Evolutionary conservation across 345 rosid species (phyloP), one percentile per base, ranked within the genome.

Genomic region (Populus davidiana): DNA sequence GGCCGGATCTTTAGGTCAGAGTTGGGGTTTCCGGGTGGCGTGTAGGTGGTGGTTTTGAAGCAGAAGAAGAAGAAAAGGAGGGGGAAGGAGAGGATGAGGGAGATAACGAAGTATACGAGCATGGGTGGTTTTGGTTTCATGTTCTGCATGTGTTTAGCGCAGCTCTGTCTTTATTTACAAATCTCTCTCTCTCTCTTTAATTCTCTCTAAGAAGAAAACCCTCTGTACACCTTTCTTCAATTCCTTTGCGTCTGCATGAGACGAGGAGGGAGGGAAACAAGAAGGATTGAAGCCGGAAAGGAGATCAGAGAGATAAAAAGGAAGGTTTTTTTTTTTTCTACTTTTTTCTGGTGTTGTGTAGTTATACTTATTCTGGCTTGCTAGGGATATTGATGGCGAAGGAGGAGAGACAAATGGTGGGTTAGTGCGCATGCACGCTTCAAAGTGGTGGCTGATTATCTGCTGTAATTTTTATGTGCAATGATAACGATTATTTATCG

Each of bases 1-100:
- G 86, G 89, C 47, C 98, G 91, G 88, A 95, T 95, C 68, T 72
- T 85, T 29, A 95, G 82, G 76, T 78, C 92, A 8, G 81, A 27
- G 21, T 41, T 35, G 75, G 52, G 61, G 21, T 47, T 33, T 2
- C 14, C 49, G 41, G 61, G 67, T 47, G 69, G 67, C 1, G 33
- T 31, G 25, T 77, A 59, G 71, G 17, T 20, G 75, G 31, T 38
- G 39, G 68, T 11, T 73, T 81, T 81, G 75, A 59, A 75, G 61
- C 77, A 76, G 79, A 77, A 82, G 76, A 88, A 73, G 81, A 87
- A 83, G 82, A 86, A 71, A 80, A 76, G 76, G 83, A 84, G 75
- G 43, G 75, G 73, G 82, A 82, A 23, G 82, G 86, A 84, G 56
- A 89, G 67, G 84, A 81, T 71, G 80, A 85, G 74, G 17, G 84